phyloP scores from a whole-genome alignment of 768 basidiomycete genomes.

The Lactarius tabidus region DNA sequence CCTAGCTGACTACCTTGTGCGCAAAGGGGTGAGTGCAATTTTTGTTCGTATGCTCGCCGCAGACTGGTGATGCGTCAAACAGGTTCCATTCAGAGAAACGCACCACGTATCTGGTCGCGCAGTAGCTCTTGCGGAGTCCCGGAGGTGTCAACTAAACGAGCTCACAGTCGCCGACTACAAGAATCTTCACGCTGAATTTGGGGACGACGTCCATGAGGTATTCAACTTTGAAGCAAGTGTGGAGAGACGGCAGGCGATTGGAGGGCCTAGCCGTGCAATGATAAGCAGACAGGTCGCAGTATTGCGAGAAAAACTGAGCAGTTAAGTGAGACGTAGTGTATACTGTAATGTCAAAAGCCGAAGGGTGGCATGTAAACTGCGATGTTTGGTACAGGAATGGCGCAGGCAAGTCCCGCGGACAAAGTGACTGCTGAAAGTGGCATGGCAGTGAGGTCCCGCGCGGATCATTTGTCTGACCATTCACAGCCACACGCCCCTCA shows the following conservation, averaged over 20 bases:
- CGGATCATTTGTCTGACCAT: not conserved
- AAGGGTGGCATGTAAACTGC: not conserved
- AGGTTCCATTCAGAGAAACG: constrained; percentile 98
- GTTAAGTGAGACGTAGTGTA: constrained; percentile 26
- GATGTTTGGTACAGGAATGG: not conserved
- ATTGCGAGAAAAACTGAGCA: constrained; percentile 54
- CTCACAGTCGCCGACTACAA: constrained; percentile 79
- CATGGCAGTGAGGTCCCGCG: not conserved
- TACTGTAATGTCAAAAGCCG: not conserved
- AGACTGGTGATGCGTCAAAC: constrained; percentile 14
- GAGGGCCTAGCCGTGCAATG: constrained; percentile 84
- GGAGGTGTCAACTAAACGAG: constrained; percentile 74
- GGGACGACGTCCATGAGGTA: constrained; percentile 73
- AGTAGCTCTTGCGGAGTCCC: constrained; percentile 88
- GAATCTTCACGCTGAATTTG: constrained; percentile 68
- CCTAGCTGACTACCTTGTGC: constrained; percentile 95
- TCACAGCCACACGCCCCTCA: not conserved
- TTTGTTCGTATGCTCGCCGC: not conserved
- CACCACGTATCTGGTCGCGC: constrained; percentile 97
- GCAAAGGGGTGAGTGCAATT: constrained; percentile 78
- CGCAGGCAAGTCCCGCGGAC: not conserved
- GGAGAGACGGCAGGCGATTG: constrained; percentile 87
- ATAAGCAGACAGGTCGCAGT: constrained; percentile 81
- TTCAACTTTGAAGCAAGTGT: constrained; percentile 97
- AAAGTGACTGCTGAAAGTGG: not conserved